These are phyloP conservation scores for Vinca major DNA, from an alignment of 305 asterid species.

Conservation along the genomic window DNA sequence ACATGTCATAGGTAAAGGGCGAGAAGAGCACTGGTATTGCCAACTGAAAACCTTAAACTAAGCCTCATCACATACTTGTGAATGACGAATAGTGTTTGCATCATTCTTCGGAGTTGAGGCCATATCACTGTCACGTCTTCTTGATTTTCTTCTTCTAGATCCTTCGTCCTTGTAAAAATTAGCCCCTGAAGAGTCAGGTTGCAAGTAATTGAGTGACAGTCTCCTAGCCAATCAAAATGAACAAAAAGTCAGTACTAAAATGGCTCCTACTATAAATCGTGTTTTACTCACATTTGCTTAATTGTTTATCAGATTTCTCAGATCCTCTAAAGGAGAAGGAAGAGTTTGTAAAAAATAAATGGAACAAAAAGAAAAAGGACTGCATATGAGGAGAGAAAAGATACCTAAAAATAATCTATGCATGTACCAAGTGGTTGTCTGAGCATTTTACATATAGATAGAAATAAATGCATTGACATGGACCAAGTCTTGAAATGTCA, in stretches of 20 bases:
- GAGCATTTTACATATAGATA: too few relatives aligned
- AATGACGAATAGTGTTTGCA: constrained; percentile 54
- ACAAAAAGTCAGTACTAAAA: constrained; percentile 3
- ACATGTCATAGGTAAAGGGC: background rate
- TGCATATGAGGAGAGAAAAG: too few relatives aligned
- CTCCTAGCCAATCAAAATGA: constrained; percentile 45
- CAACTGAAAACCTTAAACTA: constrained; percentile 7
- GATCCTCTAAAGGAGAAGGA: too few relatives aligned
- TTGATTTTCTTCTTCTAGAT: constrained; percentile 58
- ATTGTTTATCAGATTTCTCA: background rate
- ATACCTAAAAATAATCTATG: too few relatives aligned
- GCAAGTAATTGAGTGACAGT: constrained; percentile 53
- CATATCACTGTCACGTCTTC: constrained; percentile 46
- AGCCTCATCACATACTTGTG: constrained; percentile 50
- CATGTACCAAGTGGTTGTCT: too few relatives aligned
- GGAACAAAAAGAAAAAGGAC: too few relatives aligned
- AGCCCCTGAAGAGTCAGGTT: constrained; percentile 49
- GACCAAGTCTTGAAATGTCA: too few relatives aligned
- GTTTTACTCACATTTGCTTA: background rate
- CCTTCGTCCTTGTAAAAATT: constrained; percentile 49
- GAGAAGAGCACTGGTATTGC: background rate
- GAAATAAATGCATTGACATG: too few relatives aligned
- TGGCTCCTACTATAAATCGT: background rate
- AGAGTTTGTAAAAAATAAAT: too few relatives aligned
- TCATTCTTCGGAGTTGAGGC: constrained; percentile 61